A percentile compares a stretch with the other conserved stretches of the same genome.
These are phyloP conservation scores for Clarireedia paspali DNA, from an alignment of 2,329 filamentous ascomycete species.

Conservation along the genomic window DNA sequence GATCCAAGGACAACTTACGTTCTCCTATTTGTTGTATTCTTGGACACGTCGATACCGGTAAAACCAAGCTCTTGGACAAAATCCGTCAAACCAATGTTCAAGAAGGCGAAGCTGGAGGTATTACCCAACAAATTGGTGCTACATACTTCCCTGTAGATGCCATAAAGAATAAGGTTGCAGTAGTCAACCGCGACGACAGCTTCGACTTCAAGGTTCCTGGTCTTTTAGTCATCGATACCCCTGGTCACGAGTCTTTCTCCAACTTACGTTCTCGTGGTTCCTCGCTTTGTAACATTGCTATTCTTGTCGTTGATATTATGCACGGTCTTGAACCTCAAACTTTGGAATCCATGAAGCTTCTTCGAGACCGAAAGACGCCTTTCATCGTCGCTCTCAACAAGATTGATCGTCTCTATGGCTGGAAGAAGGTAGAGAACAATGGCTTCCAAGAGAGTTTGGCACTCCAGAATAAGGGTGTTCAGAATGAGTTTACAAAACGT, in stretches of 20 bases:
- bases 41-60: conserved; percentile 98
- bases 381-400: conserved; percentile 99
- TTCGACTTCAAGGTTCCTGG: conserved; percentile 98
- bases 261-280: conserved; percentile 95
- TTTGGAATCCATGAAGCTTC: conserved; percentile 89
- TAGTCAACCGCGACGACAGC: conserved; percentile 81
- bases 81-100: conserved; percentile 98
- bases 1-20: conserved; percentile 88
- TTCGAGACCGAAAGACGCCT: conserved; percentile 88
- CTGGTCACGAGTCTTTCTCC: conserved; percentile 99
- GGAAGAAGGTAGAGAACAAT: conserved; percentile 98
- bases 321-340: conserved; percentile 97
- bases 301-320: conserved; percentile 99
- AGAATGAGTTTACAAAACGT: conserved; percentile 89
- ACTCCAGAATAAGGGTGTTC: conserved; percentile 84
- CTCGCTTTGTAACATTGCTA: conserved; percentile 98
- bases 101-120: conserved; percentile 97
- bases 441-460: conserved; percentile 89
- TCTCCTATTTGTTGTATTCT: conserved; percentile 99
- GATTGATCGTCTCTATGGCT: conserved; percentile 97
- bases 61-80: conserved; percentile 99
- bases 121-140: conserved; percentile 98
- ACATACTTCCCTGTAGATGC: conserved; percentile 98
- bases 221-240: conserved; percentile 93
- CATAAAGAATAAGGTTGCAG: conserved; percentile 82